Evolutionary conservation across 148 eudicot genomes (phyloP).

Genomic region (Drosera capensis): DNA sequence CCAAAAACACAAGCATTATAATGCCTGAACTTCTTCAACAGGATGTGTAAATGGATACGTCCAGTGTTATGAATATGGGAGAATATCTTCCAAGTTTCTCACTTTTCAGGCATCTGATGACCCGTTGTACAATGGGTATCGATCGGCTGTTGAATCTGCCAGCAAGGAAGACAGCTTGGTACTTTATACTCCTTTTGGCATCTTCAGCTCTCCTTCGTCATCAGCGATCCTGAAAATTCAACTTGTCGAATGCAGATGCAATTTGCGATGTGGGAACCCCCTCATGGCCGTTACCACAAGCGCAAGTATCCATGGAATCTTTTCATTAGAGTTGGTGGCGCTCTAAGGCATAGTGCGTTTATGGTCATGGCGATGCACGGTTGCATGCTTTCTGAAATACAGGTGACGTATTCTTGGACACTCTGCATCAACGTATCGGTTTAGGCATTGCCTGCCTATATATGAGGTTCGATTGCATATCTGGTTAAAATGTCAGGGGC

Average conservation of each 20-base stretch:
- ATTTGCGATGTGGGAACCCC: constrained; percentile 65
- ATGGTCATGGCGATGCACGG: constrained; percentile 84
- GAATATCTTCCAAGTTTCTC: constrained; percentile 59
- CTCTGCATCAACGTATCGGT: background rate
- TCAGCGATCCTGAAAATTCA: background rate
- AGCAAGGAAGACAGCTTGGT: constrained; percentile 76
- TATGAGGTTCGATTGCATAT: background rate
- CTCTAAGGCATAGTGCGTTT: constrained; percentile 58
- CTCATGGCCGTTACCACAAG: constrained; percentile 56
- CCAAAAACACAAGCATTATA: background rate
- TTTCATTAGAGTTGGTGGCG: constrained; percentile 54
- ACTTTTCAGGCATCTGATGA: constrained; percentile 70
- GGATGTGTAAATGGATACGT: constrained; percentile 67
- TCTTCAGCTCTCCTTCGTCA: background rate
- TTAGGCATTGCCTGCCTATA: background rate
- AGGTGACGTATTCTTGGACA: constrained; percentile 17
- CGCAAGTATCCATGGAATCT: constrained; percentile 46
- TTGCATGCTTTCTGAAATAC: constrained; percentile 60
- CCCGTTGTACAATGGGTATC: constrained; percentile 63
- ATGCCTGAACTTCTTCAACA: constrained; percentile 4
- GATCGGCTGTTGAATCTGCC: constrained; percentile 72
- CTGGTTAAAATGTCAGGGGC: too few relatives aligned
- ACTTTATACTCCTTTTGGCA: constrained; percentile 5
- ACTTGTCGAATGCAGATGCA: constrained; percentile 16
- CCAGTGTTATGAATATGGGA: constrained; percentile 51